Evolutionary conservation across 2,329 filamentous ascomycete genomes (phyloP).

Genomic region (Bipolaris victoriae): DNA sequence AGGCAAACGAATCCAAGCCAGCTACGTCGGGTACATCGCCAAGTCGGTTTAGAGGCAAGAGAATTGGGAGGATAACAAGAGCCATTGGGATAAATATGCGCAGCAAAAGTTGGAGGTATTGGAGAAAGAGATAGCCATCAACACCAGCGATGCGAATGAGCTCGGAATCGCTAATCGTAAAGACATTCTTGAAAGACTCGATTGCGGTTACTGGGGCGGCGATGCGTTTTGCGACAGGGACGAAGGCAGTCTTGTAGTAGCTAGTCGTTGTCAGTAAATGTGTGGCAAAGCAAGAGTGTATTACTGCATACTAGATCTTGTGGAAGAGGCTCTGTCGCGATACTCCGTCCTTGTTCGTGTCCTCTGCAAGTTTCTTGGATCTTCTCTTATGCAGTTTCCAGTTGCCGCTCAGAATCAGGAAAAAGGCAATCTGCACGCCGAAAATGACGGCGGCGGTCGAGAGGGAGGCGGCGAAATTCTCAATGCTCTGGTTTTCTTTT

Average conservation of each 20-base stretch:
- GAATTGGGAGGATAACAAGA: slow-evolving; percentile 77
- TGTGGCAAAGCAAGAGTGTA: not conserved
- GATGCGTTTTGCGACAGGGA: slow-evolving; percentile 45
- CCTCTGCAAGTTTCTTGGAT: slow-evolving; percentile 20
- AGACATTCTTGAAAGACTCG: slow-evolving; percentile 57
- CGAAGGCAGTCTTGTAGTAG: slow-evolving; percentile 49
- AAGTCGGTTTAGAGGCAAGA: slow-evolving; percentile 82
- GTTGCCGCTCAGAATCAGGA: slow-evolving; percentile 48
- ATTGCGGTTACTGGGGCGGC: slow-evolving; percentile 43
- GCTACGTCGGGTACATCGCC: slow-evolving; percentile 64
- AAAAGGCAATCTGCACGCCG: slow-evolving; percentile 42
- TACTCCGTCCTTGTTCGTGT: slow-evolving; percentile 23
- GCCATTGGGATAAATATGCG: slow-evolving; percentile 91
- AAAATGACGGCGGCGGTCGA: slow-evolving; percentile 46
- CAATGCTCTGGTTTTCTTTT: slow-evolving; percentile 43
- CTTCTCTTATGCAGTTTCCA: slow-evolving; percentile 40
- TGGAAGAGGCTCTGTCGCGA: slow-evolving; percentile 45
- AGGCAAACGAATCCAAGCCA: slow-evolving; percentile 77
- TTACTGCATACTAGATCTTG: slow-evolving; percentile 44
- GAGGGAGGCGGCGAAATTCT: slow-evolving; percentile 47
- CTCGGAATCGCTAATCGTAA: slow-evolving; percentile 75
- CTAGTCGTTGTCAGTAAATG: slow-evolving; percentile 30
- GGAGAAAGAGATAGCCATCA: slow-evolving; percentile 96
- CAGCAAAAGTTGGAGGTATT: slow-evolving; percentile 83
- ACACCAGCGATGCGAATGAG: slow-evolving; percentile 95